Evolutionary conservation across 164 flowering plant genomes (phyloP), one percentile per base, ranked within the genome.

Genomic region (Magnolia changhungtana): DNA sequence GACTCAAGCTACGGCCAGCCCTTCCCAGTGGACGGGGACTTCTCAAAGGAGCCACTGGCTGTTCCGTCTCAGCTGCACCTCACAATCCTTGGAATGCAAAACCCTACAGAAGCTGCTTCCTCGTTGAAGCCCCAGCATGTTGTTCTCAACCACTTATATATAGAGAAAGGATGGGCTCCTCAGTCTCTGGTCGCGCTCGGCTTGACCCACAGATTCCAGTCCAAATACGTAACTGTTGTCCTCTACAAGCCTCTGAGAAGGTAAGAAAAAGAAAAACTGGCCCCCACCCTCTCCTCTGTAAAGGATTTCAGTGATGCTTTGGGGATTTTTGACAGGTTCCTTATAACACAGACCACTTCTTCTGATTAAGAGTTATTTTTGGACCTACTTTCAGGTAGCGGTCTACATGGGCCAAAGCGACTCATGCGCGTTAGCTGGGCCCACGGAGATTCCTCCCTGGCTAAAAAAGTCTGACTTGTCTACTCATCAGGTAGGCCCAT

Each of bases 151-250:
- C 99, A 96, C 81, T 86, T 96, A 11, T 93, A 83, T 76, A 88
- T 94, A 50, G 92, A 93, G 82, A 89, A 88, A 81, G 94, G 93
- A 77, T 81, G 86, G 90, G 87, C 91, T 10, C 78, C 98, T 21
- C 93, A 88, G 76, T 90, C 96, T 14, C 81, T 90, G 61, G 94
- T 93, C 73, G 97, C 95, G 8, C 82, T 96, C 51, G 97, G 99
- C 58, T 52, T 89, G 71, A 91, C 95, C 20, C 92, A 92, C 75
- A 82, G 99, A 82, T 92, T 91, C 81, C 84, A 87, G 82, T 85
- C 97, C 61, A 95, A 93, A 81, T 95, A 92, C 80, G 97, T 93
- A 19, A 95, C 96, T 29, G 92, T 91, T 49, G 91, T 92, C 78
- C 97, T 95, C 67, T 95, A 92, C 76, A 95, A 95, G 86, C 96